Base-by-base conservation (phyloP, 148 eudicot genomes). In the Rhododendron mucronatum region DNA sequence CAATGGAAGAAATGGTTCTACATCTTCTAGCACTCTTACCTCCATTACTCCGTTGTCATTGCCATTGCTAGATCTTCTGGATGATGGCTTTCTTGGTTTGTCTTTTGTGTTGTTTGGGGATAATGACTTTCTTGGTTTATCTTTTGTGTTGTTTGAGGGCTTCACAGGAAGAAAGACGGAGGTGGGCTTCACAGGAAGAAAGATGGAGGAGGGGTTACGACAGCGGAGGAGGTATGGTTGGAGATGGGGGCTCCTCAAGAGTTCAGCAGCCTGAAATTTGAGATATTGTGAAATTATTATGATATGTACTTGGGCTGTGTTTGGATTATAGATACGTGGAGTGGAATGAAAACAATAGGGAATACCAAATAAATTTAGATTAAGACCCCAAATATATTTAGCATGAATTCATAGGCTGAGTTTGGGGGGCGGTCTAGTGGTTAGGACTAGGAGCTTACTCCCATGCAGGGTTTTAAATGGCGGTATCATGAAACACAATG, bases 91-190 rank as follows among this genome's bases (percentile, higher is more conserved):
- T 6, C 90, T 83, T 48, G 89, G 84, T 86, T 91, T 93, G 28
- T 94, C 98, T 71, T 94, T 96, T 30, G 95, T 87, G 80, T 61
- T 83, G 84, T 86, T 94, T 73, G 95, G 65, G 23, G 94, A 88
- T 4, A 98, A 95, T 26, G 74, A 88, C 85, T 87, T 92, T 4
- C 89, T 85, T 44, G 89, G 86, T 86, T 91, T 93, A 35, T 94
- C 98, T 71, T 94, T 94, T 21, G 95, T 85, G 83, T 71, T 83
- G 84, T 86, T 93, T 73, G 95, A 93, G 14, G 96, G 90, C 84
- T 90, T 93, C 12, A 97, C 94, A 0, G 99, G 99, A 86, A 97
- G 98, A 90, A 94, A 94, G 67, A 93, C 94, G 48, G 96, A 37
- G 39, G 95, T 94, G 14, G 96, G 90, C 84, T 90, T 93, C 12